Evolutionary conservation across 805 yeast species (phyloP).

Genomic region (Candida methanosorbosa): DNA sequence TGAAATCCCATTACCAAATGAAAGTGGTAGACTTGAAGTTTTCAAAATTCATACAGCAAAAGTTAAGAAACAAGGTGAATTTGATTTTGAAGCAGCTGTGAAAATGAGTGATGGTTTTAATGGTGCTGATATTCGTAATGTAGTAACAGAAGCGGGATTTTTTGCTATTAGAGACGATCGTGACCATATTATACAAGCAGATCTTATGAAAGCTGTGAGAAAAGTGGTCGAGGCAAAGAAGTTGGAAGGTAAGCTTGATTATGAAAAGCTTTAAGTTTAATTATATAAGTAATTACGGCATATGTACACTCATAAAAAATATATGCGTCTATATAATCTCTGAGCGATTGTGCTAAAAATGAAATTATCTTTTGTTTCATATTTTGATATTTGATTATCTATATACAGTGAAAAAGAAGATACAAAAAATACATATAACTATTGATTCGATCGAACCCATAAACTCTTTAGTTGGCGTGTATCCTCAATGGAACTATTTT

Average conservation of each 20-base stretch:
- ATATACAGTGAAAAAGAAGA: too few species aligned
- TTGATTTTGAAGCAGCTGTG: slow-evolving; percentile 94
- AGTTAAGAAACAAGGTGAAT: slow-evolving; percentile 86
- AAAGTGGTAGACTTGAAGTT: slow-evolving; percentile 88
- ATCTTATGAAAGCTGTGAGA: slow-evolving; percentile 95
- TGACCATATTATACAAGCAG: slow-evolving; percentile 87
- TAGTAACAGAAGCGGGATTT: slow-evolving; percentile 97
- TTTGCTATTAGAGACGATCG: slow-evolving; percentile 97
- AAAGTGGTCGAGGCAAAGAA: slow-evolving; percentile 96
- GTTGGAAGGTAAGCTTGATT: slow-evolving; percentile 91
- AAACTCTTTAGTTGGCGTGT: neutral
- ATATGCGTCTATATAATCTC: too few species aligned
- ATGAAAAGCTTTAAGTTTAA: slow-evolving; percentile 72
- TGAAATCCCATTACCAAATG: slow-evolving; percentile 93
- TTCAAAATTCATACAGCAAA: slow-evolving; percentile 87
- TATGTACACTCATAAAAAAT: too few species aligned
- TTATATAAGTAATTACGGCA: too few species aligned
- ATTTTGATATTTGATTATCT: too few species aligned
- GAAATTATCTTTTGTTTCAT: too few species aligned
- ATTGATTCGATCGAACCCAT: too few species aligned
- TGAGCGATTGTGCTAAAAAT: too few species aligned
- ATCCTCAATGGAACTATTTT: neutral
- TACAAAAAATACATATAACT: too few species aligned
- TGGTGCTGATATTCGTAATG: slow-evolving; percentile 97
- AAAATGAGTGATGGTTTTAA: slow-evolving; percentile 99